Evolutionary conservation across 2,329 filamentous ascomycete species (phyloP).

Genomic region (Rhynchosporium graminicola): DNA sequence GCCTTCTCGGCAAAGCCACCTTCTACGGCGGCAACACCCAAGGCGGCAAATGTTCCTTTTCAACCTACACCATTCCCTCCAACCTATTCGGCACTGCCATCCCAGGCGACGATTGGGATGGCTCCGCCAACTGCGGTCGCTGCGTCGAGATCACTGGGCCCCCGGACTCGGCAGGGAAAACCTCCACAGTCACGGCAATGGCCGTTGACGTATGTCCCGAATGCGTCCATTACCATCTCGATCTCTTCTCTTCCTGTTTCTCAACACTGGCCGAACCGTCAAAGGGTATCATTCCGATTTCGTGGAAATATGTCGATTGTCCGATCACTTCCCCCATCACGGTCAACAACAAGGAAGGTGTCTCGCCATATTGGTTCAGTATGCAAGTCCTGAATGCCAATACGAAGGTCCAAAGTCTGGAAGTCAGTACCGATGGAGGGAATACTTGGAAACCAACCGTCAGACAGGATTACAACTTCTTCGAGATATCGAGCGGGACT

Average conservation of each 20-base stretch:
- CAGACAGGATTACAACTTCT: conserved; percentile 60
- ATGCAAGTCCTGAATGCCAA: conserved; percentile 68
- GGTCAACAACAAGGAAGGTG: conserved; percentile 55
- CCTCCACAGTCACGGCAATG: conserved; percentile 64
- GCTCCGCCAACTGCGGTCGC: conserved; percentile 57
- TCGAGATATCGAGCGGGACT: conserved; percentile 59
- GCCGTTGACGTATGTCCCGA: conserved; percentile 60
- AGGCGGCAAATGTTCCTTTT: conserved; percentile 65
- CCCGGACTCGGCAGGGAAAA: conserved; percentile 37
- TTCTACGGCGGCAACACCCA: conserved; percentile 57
- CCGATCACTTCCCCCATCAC: conserved; percentile 51
- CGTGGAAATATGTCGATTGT: conserved; percentile 53
- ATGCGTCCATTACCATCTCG: conserved; percentile 55
- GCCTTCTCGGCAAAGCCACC: conserved; percentile 47
- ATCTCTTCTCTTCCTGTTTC: conserved; percentile 56
- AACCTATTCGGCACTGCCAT: conserved; percentile 62
- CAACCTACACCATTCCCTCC: conserved; percentile 60
- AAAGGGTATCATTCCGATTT: conserved; percentile 51
- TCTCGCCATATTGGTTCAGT: conserved; percentile 55
- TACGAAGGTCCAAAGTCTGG: conserved; percentile 54
- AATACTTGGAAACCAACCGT: conserved; percentile 58
- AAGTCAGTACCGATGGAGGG: conserved; percentile 62
- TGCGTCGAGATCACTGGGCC: conserved; percentile 62
- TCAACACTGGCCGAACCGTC: conserved; percentile 46
- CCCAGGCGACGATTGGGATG: conserved; percentile 58